These are phyloP conservation scores for Lactuca saligna DNA, from an alignment of 129 eudicot species.

Conservation along the genomic window DNA sequence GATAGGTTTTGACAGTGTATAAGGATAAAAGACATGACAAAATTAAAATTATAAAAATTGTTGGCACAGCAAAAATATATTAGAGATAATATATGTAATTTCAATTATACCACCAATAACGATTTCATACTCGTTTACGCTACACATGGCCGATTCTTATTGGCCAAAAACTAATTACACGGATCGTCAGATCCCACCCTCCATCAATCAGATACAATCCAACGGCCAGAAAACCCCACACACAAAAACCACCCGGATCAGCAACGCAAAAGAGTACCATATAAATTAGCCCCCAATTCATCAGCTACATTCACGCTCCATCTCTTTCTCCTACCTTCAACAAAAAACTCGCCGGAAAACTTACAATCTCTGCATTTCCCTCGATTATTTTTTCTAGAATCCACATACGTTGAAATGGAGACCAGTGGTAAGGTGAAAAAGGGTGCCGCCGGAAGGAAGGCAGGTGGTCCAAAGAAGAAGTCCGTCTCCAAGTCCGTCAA, in stretches of 20 bases:
- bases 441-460: conserved; percentile 40
- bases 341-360: not conserved
- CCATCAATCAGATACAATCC: conserved; percentile 10
- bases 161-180: conserved; percentile 4
- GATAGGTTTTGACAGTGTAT: too few species aligned
- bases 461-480: conserved; percentile 47
- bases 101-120: too few species aligned
- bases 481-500: conserved; percentile 39
- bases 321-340: conserved; percentile 5
- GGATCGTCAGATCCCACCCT: conserved; percentile 14
- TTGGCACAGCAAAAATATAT: too few species aligned
- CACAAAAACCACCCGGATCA: conserved; percentile 4
- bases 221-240: conserved; percentile 15
- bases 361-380: not conserved
- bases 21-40: too few species aligned
- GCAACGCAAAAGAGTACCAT: conserved; percentile 17
- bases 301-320: conserved; percentile 16
- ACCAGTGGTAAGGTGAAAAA: conserved; percentile 37
- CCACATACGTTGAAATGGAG: conserved; percentile 22
- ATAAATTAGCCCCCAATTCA: not conserved
- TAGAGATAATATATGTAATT: too few species aligned
- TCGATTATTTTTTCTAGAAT: not conserved
- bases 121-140: too few species aligned
- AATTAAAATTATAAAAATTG: too few species aligned
- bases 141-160: not conserved